A percentile compares a stretch with the other conserved stretches of the same genome.
These are phyloP conservation scores for Golubevia sp. DNA, from an alignment of 1,284 basidiomycete species.

Conservation along the genomic window DNA sequence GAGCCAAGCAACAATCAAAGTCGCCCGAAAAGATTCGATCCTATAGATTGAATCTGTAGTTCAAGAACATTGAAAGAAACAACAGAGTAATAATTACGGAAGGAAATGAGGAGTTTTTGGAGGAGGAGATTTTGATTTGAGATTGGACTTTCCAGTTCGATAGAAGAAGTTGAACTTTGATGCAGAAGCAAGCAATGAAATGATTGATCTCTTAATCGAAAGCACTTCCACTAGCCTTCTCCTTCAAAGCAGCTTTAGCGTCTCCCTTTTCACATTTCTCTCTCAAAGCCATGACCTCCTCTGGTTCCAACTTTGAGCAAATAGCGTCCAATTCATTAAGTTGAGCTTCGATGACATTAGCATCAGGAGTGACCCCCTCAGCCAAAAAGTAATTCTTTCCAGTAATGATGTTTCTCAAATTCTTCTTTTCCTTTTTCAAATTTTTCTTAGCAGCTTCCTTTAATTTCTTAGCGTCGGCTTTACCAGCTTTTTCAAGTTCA, in stretches of 20 bases:
- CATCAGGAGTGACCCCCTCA: conserved; percentile 63
- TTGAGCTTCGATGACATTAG: conserved; percentile 66
- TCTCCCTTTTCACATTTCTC: conserved; percentile 63
- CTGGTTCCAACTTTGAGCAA: conserved; percentile 65
- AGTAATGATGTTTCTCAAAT: conserved; percentile 64
- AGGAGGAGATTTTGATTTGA: too few species aligned
- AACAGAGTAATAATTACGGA: too few species aligned
- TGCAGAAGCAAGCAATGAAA: too few species aligned
- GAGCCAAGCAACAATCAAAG: too few species aligned
- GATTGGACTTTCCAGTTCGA: too few species aligned
- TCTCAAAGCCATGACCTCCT: conserved; percentile 66
- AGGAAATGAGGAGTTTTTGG: too few species aligned
- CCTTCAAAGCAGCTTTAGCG: conserved; percentile 54
- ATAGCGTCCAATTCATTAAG: conserved; percentile 67
- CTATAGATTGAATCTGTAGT: too few species aligned
- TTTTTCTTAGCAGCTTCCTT: conserved; percentile 65
- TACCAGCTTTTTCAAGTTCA: conserved; percentile 73
- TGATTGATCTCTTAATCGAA: too few species aligned
- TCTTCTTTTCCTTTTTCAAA: conserved; percentile 59
- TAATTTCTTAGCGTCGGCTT: conserved; percentile 68
- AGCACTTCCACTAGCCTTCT: too few species aligned
- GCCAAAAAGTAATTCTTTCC: conserved; percentile 68
- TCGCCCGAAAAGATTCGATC: too few species aligned
- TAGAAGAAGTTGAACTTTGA: too few species aligned
- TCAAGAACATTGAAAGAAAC: too few species aligned